These are phyloP conservation scores for Kwoniella botswanensis DNA, from an alignment of 768 basidiomycete genomes.

Conservation along the genomic window DNA sequence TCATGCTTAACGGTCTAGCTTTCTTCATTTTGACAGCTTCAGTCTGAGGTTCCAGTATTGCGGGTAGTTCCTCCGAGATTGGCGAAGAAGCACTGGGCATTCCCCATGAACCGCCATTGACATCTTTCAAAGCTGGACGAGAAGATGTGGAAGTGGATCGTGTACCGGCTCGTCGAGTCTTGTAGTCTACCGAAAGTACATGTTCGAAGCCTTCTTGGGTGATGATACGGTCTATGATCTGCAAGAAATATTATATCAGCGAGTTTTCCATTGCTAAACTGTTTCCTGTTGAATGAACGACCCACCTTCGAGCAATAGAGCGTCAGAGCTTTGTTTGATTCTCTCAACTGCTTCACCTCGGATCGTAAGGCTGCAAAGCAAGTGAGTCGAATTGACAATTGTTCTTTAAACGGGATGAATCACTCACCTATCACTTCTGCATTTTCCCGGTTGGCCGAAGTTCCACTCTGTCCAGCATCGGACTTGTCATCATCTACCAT, in stretches of 20 bases:
- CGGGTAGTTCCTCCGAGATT: slow-evolving; percentile 4
- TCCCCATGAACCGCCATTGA: background rate
- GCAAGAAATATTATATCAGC: background rate
- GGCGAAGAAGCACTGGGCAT: slow-evolving; percentile 7
- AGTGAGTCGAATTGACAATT: background rate
- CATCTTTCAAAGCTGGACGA: slow-evolving; percentile 19
- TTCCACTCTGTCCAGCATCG: slow-evolving; percentile 23
- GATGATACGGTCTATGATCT: slow-evolving; percentile 95
- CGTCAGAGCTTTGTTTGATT: slow-evolving; percentile 93
- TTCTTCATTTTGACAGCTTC: slow-evolving; percentile 28
- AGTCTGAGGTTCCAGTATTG: background rate
- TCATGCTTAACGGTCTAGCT: slow-evolving; percentile 53
- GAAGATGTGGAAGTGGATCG: slow-evolving; percentile 1
- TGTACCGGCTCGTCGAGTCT: slow-evolving; percentile 40
- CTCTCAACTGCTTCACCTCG: slow-evolving; percentile 90
- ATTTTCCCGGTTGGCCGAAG: background rate
- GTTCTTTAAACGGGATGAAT: background rate
- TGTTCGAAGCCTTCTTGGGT: slow-evolving; percentile 93
- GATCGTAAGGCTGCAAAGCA: slow-evolving; percentile 65
- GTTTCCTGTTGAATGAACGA: background rate
- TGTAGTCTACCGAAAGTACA: slow-evolving; percentile 85
- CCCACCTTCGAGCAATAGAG: slow-evolving; percentile 83
- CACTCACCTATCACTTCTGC: slow-evolving; percentile 30
- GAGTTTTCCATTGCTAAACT: background rate
- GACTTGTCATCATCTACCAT: slow-evolving; percentile 78